Evolutionary conservation across 768 basidiomycete species (phyloP).

Genomic region (Gloeophyllum trabeum): DNA sequence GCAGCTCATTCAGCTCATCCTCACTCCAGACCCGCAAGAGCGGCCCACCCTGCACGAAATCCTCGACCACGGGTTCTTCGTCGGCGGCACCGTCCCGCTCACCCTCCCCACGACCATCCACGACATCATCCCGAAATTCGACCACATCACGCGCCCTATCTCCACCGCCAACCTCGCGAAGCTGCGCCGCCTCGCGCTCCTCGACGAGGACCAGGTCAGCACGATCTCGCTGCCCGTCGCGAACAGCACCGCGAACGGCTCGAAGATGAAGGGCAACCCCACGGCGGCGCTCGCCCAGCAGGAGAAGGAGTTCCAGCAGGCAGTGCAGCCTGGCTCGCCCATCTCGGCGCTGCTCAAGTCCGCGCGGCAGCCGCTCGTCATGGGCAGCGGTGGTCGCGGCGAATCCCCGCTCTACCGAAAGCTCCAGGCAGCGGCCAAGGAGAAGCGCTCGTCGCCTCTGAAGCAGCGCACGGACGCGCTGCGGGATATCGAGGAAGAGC

Average conservation of each 20-base stretch:
- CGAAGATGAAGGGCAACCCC: constrained; percentile 14
- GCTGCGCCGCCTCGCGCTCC: constrained; percentile 45
- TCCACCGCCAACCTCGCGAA: constrained; percentile 62
- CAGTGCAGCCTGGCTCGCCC: constrained; percentile 90
- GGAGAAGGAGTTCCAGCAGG: constrained; percentile 95
- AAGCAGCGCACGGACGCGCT: constrained; percentile 20
- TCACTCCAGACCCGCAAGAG: constrained; percentile 72
- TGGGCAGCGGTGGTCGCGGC: constrained; percentile 33
- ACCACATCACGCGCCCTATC: constrained; percentile 45
- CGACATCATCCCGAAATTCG: constrained; percentile 66
- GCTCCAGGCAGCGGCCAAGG: constrained; percentile 39
- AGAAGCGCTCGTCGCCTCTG: constrained; percentile 24
- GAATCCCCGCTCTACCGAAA: constrained; percentile 39
- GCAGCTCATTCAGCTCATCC: constrained; percentile 71
- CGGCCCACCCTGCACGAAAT: constrained; percentile 83
- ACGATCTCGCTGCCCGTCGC: constrained; percentile 28
- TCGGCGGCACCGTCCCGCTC: constrained; percentile 65
- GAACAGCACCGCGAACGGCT: constrained; percentile 9
- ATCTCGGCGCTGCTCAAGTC: constrained; percentile 87
- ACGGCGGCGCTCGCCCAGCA: constrained; percentile 61
- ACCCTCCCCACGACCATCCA: constrained; percentile 75
- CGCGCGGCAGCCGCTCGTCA: constrained; percentile 78
- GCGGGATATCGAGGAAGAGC: constrained; percentile 34
- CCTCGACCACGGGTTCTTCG: constrained; percentile 78
- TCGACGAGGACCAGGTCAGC: constrained; percentile 51